A percentile compares a stretch with the other conserved stretches of the same genome.
Evolutionary conservation across 305 asterid genomes (phyloP).

Genomic region (Stenogyne calaminthoides): DNA sequence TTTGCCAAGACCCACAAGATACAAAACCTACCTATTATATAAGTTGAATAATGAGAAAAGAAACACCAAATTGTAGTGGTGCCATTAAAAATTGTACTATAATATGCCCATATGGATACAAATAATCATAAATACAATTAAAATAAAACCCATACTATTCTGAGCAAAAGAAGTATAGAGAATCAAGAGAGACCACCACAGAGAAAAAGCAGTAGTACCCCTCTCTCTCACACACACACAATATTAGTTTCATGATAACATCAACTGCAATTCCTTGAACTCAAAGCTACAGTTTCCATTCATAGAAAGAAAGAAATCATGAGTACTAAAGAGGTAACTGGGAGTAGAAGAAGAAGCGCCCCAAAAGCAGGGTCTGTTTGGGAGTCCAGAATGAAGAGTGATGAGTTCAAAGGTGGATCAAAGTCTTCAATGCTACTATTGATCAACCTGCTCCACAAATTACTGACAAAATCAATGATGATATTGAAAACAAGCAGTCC

Average conservation of each 20-base stretch:
- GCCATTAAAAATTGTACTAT: neutral
- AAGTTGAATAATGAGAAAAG: neutral
- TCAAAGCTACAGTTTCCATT: constrained; percentile 45
- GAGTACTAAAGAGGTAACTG: constrained; percentile 39
- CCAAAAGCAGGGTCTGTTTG: constrained; percentile 79
- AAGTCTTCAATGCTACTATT: constrained; percentile 45
- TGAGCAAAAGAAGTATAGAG: neutral
- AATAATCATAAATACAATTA: neutral
- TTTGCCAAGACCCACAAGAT: too few relatives aligned
- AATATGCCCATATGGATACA: neutral
- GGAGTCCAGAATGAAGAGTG: constrained; percentile 80
- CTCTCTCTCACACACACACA: neutral
- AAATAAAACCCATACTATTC: neutral
- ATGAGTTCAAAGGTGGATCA: constrained; percentile 64
- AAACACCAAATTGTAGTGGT: neutral
- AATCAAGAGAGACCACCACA: neutral
- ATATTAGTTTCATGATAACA: constrained; percentile 38
- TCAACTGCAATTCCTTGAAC: constrained; percentile 44
- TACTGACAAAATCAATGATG: neutral
- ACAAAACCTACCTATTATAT: too few relatives aligned
- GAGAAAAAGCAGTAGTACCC: neutral
- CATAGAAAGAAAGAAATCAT: constrained; percentile 28
- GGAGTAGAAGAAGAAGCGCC: constrained; percentile 38
- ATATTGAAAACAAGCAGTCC: constrained; percentile 15
- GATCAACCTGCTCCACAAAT: constrained; percentile 22